Evolutionary conservation across 23 red algal species (phyloP), one percentile per base, ranked within the genome.

Genomic region (Agarophyton chilense): DNA sequence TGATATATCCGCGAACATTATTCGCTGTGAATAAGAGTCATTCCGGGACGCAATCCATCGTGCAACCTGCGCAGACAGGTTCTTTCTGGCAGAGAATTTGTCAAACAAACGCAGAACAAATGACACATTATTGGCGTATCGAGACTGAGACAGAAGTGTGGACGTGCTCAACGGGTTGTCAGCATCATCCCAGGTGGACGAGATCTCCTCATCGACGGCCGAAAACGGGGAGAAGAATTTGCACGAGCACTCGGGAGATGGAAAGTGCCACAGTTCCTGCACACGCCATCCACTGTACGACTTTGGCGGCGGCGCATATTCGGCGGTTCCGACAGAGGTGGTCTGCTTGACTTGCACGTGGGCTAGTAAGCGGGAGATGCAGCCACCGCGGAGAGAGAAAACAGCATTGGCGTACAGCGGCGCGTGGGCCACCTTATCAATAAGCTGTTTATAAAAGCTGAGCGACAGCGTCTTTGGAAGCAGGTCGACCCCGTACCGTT

Each of bases 401-500:
- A 91, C 75, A 0, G 82, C 76, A 22, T 81, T 43, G 38, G 88
- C 76, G 39, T 81, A 81, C 0, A 24, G 61, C 0, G 77, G 22
- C 1, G 91, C 64, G 50, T 53, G 62, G 29, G 79, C 91, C 4
- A 80, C 71, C 68, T 86, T 84, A 10, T 79, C 42, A 6, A 79
- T 78, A 19, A 94, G 91, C 21, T 54, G 46, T 40, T 80, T 85
- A 81, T 80, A 87, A 42, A 94, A 94, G 19, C 50, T 42, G 49
- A 94, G 91, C 31, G 91, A 79, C 8, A 94, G 72, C 31, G 33
- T 55, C 71, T 87, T 86, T 10, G 80, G 91, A 1, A 86, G 60
- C 12, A 79, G 19, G 17, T 77, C 62, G 42, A 89, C 63, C 24
- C 92, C 92, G 57, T 74, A 81, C 13, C 92, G 57, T 36, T 75